These are phyloP conservation scores for Phaeosphaeria sp. DNA, from an alignment of 2,329 filamentous ascomycete genomes.

Conservation along the genomic window DNA sequence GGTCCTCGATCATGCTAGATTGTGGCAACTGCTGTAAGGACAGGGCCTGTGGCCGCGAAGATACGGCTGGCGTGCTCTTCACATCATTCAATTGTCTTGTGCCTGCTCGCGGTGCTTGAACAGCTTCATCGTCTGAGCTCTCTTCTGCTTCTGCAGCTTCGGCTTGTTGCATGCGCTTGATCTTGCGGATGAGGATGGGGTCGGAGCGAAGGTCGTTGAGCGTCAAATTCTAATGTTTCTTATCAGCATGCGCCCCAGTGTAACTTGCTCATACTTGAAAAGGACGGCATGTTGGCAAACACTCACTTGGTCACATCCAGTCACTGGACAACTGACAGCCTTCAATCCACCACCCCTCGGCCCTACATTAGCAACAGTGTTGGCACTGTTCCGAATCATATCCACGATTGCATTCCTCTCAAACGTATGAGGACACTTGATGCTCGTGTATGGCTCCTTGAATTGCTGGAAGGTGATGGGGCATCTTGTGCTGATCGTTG, in stretches of 20 bases:
- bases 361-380: conserved; percentile 16
- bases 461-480: conserved; percentile 71
- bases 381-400: conserved; percentile 49
- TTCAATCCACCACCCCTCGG: conserved; percentile 26
- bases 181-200: conserved; percentile 43
- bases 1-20: conserved; percentile 27
- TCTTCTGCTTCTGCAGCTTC: conserved; percentile 32
- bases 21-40: conserved; percentile 17
- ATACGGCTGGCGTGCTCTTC: neutral
- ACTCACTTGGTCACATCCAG: conserved; percentile 64
- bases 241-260: neutral
- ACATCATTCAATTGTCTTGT: conserved; percentile 4
- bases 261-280: neutral
- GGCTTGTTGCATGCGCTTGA: conserved; percentile 43
- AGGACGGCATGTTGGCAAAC: neutral
- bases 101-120: conserved; percentile 8
- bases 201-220: conserved; percentile 37
- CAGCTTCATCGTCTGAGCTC: conserved; percentile 37
- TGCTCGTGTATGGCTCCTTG: conserved; percentile 70
- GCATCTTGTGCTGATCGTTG: conserved; percentile 71
- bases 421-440: conserved; percentile 74
- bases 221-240: conserved; percentile 35
- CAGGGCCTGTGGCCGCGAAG: conserved; percentile 8
- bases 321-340: conserved; percentile 66
- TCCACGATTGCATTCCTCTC: conserved; percentile 69